A percentile compares a stretch with the other conserved stretches of the same genome.
These are phyloP conservation scores for Termitomyces bulborhizus DNA, from an alignment of 768 basidiomycete species.

Conservation along the genomic window DNA sequence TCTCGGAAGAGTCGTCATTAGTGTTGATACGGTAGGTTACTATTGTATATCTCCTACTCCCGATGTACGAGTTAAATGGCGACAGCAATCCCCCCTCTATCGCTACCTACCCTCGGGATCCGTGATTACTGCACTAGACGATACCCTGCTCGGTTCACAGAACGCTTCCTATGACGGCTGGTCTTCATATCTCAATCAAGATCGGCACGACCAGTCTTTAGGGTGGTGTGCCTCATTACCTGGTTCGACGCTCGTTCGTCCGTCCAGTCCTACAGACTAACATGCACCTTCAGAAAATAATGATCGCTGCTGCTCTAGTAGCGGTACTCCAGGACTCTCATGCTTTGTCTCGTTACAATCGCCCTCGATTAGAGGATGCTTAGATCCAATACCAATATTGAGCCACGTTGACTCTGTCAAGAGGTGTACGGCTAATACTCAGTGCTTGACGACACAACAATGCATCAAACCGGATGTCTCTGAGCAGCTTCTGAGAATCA, in stretches of 20 bases:
- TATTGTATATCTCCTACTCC: background rate
- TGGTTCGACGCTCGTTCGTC: conserved; percentile 7
- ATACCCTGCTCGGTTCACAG: conserved; percentile 35
- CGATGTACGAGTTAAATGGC: background rate
- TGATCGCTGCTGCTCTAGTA: conserved; percentile 4
- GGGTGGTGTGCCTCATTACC: conserved; percentile 59
- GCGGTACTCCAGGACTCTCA: conserved; percentile 14
- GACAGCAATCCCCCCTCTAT: conserved; percentile 57
- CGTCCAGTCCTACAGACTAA: conserved; percentile 22
- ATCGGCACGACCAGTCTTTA: conserved; percentile 11
- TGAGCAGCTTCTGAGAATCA: conserved; percentile 53
- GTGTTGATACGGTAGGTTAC: conserved; percentile 46
- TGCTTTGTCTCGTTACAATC: conserved; percentile 39
- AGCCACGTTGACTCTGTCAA: conserved; percentile 19
- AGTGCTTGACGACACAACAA: conserved; percentile 22
- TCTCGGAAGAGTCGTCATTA: conserved; percentile 49
- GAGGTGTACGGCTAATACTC: conserved; percentile 34
- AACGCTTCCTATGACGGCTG: conserved; percentile 31
- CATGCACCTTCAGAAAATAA: background rate
- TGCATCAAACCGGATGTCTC: conserved; percentile 51
- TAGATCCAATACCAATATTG: conserved; percentile 54
- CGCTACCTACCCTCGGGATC: conserved; percentile 49
- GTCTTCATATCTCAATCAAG: conserved; percentile 35
- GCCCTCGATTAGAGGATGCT: conserved; percentile 33
- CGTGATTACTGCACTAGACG: conserved; percentile 63